Conservation (phyloP, 805 yeast genomes). For the Candida schatavii region DNA sequence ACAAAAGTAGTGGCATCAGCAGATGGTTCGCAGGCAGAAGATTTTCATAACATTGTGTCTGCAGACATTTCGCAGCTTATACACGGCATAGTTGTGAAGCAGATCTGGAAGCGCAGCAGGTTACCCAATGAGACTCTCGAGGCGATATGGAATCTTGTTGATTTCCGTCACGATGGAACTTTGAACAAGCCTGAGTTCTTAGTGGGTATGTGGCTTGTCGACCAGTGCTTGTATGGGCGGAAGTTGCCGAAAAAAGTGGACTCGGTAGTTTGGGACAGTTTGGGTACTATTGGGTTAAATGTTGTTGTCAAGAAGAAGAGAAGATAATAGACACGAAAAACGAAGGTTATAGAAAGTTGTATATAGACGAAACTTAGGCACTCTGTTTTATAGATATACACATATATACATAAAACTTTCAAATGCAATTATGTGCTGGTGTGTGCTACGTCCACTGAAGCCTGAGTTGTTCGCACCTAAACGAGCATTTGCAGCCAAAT, state of each 20-base stretch:
- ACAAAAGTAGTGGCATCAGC: slow-evolving; percentile 20
- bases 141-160: slow-evolving; percentile 73
- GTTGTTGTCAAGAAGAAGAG: slow-evolving; percentile 37
- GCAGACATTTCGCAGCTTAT: slow-evolving; percentile 34
- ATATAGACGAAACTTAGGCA: no score
- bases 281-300: slow-evolving; percentile 46
- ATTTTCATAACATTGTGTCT: slow-evolving; percentile 27
- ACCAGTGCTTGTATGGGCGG: slow-evolving; percentile 91
- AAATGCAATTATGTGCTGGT: no score
- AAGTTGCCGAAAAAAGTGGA: slow-evolving; percentile 75
- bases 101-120: slow-evolving; percentile 78
- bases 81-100: slow-evolving; percentile 65
- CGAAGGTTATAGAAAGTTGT: not conserved
- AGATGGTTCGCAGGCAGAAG: slow-evolving; percentile 17
- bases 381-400: no score
- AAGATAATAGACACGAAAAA: slow-evolving; percentile 10
- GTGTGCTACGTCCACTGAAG: no score
- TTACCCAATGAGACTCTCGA: slow-evolving; percentile 57
- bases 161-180: slow-evolving; percentile 64
- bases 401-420: no score
- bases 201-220: slow-evolving; percentile 98
- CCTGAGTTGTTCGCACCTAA: no score
- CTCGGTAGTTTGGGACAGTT: slow-evolving; percentile 77
- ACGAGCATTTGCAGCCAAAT: no score
- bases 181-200: slow-evolving; percentile 78